Evolutionary conservation across 257 asterid species (phyloP), one percentile per base, ranked within the genome.

Genomic region (Knoxia roxburghii): DNA sequence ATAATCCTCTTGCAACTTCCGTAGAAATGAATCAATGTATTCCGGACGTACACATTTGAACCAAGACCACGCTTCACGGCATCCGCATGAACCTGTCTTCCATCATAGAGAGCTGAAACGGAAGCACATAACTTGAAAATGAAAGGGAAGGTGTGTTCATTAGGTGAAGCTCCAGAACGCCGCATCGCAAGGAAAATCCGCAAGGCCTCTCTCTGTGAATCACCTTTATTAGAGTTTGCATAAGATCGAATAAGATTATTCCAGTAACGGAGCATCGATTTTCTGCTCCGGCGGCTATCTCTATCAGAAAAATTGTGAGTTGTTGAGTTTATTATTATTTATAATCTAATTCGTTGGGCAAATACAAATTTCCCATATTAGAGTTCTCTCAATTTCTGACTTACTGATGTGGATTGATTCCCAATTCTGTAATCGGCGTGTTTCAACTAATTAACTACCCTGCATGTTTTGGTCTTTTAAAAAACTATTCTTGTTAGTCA

Each of bases 81-180:
- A 61, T 84, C 88, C n/a, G 78, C 81, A 26, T 91, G 96, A 48
- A 88, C 68, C 80, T 88, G 89, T 8, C 54, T 72, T 30, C 94
- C 96, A 71, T 81, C 94, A n/a, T 43, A 37, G 5, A 89, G 60
- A 11, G 88, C 84, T 76, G 20, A 27, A 64, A 85, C 69, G 0
- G 89, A 78, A 45, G 94, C 76, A 68, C 91, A 83, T 5, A 87
- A 82, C 66, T 85, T 90, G 72, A 90, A 82, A 2, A 86, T 51
- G 68, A 85, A 82, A 26, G 93, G 96, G 77, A 83, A 86, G 20
- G 93, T 91, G 61, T 83, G 77, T 63, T 85, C 90, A 41, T 88
- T 72, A 23, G 97, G 83, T 41, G 14, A 72, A 61, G 74, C 71
- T 33, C 82, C 85, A 68, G 65, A 68, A 14, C 80, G 78, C 58